Evolutionary conservation across 2,329 filamentous ascomycete genomes (phyloP).

Genomic region (Fusarium sambucinum): DNA sequence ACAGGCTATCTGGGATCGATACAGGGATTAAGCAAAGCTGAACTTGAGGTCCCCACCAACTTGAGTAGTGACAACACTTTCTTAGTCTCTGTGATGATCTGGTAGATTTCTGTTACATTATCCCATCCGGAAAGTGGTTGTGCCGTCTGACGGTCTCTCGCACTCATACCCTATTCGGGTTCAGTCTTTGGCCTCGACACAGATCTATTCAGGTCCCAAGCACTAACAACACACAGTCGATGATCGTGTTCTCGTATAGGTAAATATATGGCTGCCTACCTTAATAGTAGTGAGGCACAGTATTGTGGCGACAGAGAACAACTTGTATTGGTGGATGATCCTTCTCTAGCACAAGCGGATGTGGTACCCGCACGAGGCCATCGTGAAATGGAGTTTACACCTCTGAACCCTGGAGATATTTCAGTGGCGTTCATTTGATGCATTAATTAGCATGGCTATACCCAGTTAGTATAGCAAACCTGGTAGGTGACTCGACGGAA

Average conservation of each 20-base stretch:
- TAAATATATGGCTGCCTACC: neutral
- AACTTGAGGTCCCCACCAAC: conserved; percentile 29
- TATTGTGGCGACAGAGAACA: neutral
- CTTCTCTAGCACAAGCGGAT: conserved; percentile 23
- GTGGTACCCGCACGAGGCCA: conserved; percentile 39
- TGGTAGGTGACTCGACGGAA: conserved; percentile 14
- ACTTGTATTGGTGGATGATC: conserved; percentile 19
- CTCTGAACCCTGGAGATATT: conserved; percentile 30
- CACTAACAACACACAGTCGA: neutral
- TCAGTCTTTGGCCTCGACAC: neutral
- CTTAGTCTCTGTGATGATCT: conserved; percentile 12
- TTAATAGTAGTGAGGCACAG: neutral
- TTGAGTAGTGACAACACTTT: conserved; percentile 9
- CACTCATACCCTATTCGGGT: conserved; percentile 29
- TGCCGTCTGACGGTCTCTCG: conserved; percentile 44
- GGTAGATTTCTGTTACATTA: neutral
- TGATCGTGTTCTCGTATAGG: neutral
- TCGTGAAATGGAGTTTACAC: conserved; percentile 29
- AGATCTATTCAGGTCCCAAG: neutral
- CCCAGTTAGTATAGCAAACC: conserved; percentile 29
- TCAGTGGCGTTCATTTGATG: conserved; percentile 35
- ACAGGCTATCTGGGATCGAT: conserved; percentile 25
- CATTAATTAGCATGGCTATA: conserved; percentile 22
- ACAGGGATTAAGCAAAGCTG: conserved; percentile 40
- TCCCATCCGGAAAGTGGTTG: conserved; percentile 36